Base-by-base conservation (phyloP, 805 yeast species). In the Wickerhamiella allomyrinae region DNA sequence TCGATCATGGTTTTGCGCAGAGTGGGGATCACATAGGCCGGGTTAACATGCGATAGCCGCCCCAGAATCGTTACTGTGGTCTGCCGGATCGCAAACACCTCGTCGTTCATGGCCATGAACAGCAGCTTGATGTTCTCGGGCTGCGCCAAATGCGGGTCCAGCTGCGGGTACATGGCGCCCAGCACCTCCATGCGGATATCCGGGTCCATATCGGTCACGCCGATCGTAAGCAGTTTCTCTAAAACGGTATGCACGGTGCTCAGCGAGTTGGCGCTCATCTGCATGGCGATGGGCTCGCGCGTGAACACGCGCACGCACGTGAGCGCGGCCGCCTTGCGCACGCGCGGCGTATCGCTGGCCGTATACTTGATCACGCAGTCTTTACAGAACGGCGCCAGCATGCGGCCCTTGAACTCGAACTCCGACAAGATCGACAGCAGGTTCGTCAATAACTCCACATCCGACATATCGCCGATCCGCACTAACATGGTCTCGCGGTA, bases 1-100 rank as follows among this genome's bases (percentile, higher is more conserved):
- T 89, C 96, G 35, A 91, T 75, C 47, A 93, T 62, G 0, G 89
- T 76, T 57, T 85, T 89, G 51, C 97, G 70, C 41, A 91, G 66
- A 0, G 94, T 83, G 0, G 99, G 98, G 29, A 89, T 86, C 48
- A 91, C 83, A 59, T 85, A 89, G 0, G 98, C 96, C 0, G 99
- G 97, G 53, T 91, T 91, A 33, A 85, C 79, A 2, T 74, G 62
- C 0, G 95, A 79, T 14, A 91, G 62, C 43, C 96, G 70, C 2
- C 98, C 97, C 45, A 91, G 74, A 9, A 87, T 71, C 39, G 69
- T 70, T 25, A 89, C 74, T 0, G 94, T 80, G 13, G 76, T 80
- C 52, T 81, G 76, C 42, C 95, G 72, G 9, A 91, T 80, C 9
- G 75, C 76, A 56, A 91, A 91, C 2, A 73, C 73, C 59, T 89